Base-by-base conservation (phyloP, 106 monocot species). In the Dendrobium catenatum region DNA sequence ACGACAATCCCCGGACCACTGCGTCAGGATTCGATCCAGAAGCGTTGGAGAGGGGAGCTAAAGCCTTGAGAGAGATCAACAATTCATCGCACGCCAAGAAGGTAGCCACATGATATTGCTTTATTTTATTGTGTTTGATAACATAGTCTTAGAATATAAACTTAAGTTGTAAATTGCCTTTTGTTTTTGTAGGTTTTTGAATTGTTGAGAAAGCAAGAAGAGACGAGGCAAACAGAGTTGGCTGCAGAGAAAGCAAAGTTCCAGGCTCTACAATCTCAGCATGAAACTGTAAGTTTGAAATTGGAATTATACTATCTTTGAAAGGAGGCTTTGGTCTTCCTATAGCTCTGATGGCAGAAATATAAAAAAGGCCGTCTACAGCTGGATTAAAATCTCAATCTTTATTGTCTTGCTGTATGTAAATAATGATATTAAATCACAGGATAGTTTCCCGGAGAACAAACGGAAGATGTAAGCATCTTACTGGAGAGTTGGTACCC, bases 21-120 rank as follows among this genome's bases (percentile, higher is more conserved):
- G 92, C 97, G 4, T 78, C 97, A 4, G 97, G 97, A 49, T 98
- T 98, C 67, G 94, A 98, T 64, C 97, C 97, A 16, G 97, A 91
- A 74, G 87, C 97, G 41, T 88, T 98, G 70, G 93, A 93, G 82
- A 87, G 94, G 76, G 97, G 94, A 1, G 94, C 89, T 18, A 83
- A 81, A 78, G 91, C 89, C n/a, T 76, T 98, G 67, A 48, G 78
- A 48, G 89, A 93, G 89, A 91, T 98, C 81, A 88, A 90, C 55
- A 89, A 75, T 13, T 86, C 93, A 33, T 54, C 88, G 10, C 79
- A 95, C 22, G 89, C 93, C 20, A 93, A 94, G 80, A 94, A 97
- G 89, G 97, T 97, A 37, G 74, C 19, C 26, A 33, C 77, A 42
- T 11, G 15, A 51, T 13, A 13, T 51, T 51, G 1, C 0, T 51